Evolutionary conservation across 495 filamentous ascomycete genomes (phyloP), one percentile per base, ranked within the genome.

Genomic region (Jackrogersella multiformis): DNA sequence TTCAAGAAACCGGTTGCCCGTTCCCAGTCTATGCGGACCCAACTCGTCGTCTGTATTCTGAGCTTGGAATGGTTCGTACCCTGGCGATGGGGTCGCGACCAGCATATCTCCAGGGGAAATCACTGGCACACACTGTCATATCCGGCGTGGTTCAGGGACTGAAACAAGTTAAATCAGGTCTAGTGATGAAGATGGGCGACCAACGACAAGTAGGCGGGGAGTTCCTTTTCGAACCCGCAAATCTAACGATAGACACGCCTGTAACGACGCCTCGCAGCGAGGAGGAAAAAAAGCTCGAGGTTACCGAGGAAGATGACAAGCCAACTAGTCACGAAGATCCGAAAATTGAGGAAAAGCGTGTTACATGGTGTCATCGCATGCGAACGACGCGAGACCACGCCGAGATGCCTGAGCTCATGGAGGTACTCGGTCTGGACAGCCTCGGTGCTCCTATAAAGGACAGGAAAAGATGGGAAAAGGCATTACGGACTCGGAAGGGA

Each of bases 1-100:
- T 79, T 12, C 67, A 76, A 10, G 81, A 84, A 56, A 90, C 91
- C 0, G 65, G 56, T 39, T 95, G 90, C 64, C 84, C 85, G 0
- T 97, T 89, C 76, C 89, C 90, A n/a, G 88, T 96, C 57, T 96
- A 91, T 81, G 84, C 90, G 45, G 92, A 96, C 72, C 91, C 92
- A 0, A 87, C 85, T 0, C 80, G 84, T 18, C 81, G 83, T 51
- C 79, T 97, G 2, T 95, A 94, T 80, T 75, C 83, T 13, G 81
- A 82, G 48, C 85, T 97, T 4, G 90, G 87, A 28, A 92, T 96
- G 92, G 75, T 81, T 0, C 79, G 79, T 34, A 89, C 88, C 8
- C 76, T 90, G 3, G 81, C 82, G 2, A 55, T 90, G 5, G 92
- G 93, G 24, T 16, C 78, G 4, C 78, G 80, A 16, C 93, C 93